phyloP scores from a whole-genome alignment of 2,329 filamentous ascomycete species.

The Aureobasidium melanogenum region DNA sequence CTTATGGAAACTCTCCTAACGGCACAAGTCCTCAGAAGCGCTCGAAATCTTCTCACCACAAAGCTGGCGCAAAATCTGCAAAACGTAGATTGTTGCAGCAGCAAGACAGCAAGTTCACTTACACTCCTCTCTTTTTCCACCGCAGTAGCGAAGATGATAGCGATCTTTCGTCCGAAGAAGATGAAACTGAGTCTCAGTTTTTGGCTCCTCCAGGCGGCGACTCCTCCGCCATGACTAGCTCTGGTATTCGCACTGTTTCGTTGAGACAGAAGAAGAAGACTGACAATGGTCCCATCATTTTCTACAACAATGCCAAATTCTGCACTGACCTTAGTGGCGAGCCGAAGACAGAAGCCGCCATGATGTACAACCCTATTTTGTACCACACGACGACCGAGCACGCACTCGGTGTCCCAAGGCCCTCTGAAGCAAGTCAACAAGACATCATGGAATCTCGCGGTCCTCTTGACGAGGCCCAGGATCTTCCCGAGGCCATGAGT shows the following conservation, averaged over 20 bases:
- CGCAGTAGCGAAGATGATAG: constrained; percentile 34
- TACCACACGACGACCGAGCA: constrained; percentile 27
- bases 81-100: not conserved
- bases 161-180: constrained; percentile 23
- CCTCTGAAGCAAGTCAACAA: not conserved
- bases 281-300: constrained; percentile 69
- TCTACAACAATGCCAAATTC: constrained; percentile 71
- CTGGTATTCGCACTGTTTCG: constrained; percentile 36
- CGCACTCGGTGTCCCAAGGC: constrained; percentile 22
- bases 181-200: constrained; percentile 26
- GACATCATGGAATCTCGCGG: constrained; percentile 23
- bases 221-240: constrained; percentile 36
- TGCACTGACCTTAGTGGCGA: constrained; percentile 73
- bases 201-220: constrained; percentile 22
- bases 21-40: constrained; percentile 23
- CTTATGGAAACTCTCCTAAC: constrained; percentile 12
- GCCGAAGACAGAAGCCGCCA: constrained; percentile 21
- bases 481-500: constrained; percentile 27
- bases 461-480: constrained; percentile 19
- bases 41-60: constrained; percentile 9
- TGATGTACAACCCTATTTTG: constrained; percentile 13
- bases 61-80: not conserved
- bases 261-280: constrained; percentile 40
- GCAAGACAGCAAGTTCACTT: constrained; percentile 29
- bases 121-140: constrained; percentile 41